Evolutionary conservation across 352 stramenopile genomes (phyloP).

Genomic region (Pythium aphanidermatum): DNA sequence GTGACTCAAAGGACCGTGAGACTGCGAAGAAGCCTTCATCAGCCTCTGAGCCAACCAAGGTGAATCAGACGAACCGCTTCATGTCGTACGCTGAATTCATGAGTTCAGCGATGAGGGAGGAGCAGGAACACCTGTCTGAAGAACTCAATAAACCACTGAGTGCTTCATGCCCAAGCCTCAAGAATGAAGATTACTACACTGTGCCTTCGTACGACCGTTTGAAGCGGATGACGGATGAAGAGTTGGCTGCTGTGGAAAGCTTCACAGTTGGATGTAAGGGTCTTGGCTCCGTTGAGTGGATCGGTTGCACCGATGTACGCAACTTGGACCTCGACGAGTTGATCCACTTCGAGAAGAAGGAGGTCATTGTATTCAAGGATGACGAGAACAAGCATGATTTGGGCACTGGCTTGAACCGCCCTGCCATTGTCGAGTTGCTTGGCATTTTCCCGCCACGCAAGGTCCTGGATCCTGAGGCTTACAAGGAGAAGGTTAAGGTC

Average conservation of each 20-base stretch:
- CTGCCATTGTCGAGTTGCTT: conserved; percentile 71
- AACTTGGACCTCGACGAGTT: conserved; percentile 73
- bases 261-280: conserved; percentile 80
- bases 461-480: conserved; percentile 44
- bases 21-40: conserved; percentile 1
- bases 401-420: conserved; percentile 68
- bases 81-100: conserved; percentile 82
- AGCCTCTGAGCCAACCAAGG: conserved; percentile 1
- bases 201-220: conserved; percentile 60
- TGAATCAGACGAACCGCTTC: conserved; percentile 33
- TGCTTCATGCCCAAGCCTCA: conserved; percentile 56
- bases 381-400: conserved; percentile 75
- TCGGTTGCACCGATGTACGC: conserved; percentile 75
- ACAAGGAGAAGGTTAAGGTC: conserved; percentile 72
- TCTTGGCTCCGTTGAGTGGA: conserved; percentile 74
- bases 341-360: conserved; percentile 77
- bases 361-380: conserved; percentile 83
- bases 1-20: neutral
- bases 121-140: conserved; percentile 27
- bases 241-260: conserved; percentile 60
- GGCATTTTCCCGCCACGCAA: conserved; percentile 71
- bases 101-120: conserved; percentile 39
- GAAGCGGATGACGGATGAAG: conserved; percentile 62
- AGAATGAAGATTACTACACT: conserved; percentile 78
- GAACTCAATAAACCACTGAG: conserved; percentile 25